phyloP scores from a whole-genome alignment of 345 rosid genomes.

The Garcia nutans region DNA sequence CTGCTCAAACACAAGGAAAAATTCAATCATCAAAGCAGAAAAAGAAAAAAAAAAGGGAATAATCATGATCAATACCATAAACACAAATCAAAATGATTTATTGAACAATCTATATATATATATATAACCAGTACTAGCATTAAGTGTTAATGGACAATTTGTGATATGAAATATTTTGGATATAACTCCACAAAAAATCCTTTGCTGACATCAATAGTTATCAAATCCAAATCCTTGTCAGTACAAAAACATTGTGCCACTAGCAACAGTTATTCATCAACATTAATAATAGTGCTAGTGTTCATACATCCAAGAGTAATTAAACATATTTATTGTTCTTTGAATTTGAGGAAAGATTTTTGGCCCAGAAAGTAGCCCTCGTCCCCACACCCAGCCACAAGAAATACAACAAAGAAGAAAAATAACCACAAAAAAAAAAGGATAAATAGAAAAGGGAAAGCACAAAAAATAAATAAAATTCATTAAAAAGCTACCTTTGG shows the following conservation, averaged over 20 bases:
- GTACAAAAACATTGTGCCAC: background rate
- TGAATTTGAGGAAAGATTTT: background rate
- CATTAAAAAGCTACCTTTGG: constrained; percentile 51
- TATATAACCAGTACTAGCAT: no score
- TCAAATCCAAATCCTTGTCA: background rate
- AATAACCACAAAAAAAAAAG: background rate
- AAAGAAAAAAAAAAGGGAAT: no score
- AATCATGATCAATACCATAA: no score
- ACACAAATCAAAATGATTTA: background rate
- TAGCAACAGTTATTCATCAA: background rate
- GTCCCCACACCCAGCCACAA: background rate
- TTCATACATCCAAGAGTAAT: background rate
- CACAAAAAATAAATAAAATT: background rate
- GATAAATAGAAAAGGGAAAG: constrained; percentile 9
- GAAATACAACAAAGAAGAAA: background rate
- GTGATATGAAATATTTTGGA: no score
- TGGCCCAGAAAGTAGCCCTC: background rate
- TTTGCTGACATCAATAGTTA: background rate
- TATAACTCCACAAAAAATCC: background rate
- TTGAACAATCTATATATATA: background rate
- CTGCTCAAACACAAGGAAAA: constrained; percentile 40
- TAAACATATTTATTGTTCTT: background rate
- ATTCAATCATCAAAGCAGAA: no score
- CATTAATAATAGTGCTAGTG: background rate
- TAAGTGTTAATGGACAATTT: no score